Conservation (phyloP, 2,329 filamentous ascomycete species). For the Endoconidiophora polonica region DNA sequence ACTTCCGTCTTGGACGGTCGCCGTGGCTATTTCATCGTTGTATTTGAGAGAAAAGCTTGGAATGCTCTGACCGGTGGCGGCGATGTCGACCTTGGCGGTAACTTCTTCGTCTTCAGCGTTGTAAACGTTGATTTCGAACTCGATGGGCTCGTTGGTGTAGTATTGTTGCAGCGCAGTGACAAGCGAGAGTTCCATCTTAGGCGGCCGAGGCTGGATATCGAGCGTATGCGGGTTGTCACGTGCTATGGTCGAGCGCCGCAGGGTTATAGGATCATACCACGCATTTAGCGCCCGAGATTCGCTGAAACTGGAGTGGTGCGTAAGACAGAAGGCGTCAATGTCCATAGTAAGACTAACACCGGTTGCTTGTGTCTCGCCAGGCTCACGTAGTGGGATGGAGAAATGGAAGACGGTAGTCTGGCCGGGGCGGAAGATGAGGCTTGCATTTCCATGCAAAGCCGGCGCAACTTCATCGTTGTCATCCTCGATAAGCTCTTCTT, state of each 20-base stretch:
- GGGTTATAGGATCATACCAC: slow-evolving; percentile 33
- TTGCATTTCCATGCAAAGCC: slow-evolving; percentile 10
- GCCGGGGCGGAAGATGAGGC: slow-evolving; percentile 29
- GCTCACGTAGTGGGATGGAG: slow-evolving; percentile 58
- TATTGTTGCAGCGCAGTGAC: slow-evolving; percentile 50
- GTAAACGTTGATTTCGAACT: slow-evolving; percentile 49
- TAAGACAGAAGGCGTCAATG: slow-evolving; percentile 48
- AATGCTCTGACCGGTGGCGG: slow-evolving; percentile 42
- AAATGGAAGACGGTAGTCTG: slow-evolving; percentile 57
- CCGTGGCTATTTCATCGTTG: slow-evolving; percentile 21
- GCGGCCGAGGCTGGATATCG: slow-evolving; percentile 70
- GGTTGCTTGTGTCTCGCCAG: slow-evolving; percentile 55
- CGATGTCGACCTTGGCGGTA: slow-evolving; percentile 51
- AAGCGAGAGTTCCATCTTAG: slow-evolving; percentile 67
- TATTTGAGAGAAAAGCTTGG: slow-evolving; percentile 29
- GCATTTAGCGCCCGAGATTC: slow-evolving; percentile 25
- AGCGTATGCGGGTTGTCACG: slow-evolving; percentile 38
- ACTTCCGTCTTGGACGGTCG: slow-evolving; percentile 24
- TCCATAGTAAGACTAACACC: slow-evolving; percentile 47
- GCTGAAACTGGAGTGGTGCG: slow-evolving; percentile 42
- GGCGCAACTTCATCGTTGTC: slow-evolving; percentile 17
- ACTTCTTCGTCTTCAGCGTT: slow-evolving; percentile 77
- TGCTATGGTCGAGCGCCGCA: slow-evolving; percentile 27
- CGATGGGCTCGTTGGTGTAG: slow-evolving; percentile 68
- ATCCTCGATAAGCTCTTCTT: slow-evolving; percentile 18